Evolutionary conservation across 1,139 yeast species (phyloP).

Genomic region (Sugiyamaella novakii): DNA sequence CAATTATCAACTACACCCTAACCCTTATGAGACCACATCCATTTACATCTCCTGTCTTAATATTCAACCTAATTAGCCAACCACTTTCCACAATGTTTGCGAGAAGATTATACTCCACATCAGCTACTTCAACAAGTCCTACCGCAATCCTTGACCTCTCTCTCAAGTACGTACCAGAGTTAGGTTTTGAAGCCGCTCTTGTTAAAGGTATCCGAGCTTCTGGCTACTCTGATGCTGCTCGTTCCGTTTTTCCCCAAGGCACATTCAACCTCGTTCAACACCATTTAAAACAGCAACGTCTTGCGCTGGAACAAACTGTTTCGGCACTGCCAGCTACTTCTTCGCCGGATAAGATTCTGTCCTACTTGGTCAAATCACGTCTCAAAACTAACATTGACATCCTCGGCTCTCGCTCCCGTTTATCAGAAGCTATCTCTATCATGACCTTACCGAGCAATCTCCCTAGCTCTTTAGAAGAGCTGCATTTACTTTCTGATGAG

Average conservation of each 20-base stretch:
- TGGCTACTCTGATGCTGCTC: slow-evolving; percentile 68
- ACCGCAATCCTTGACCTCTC: slow-evolving; percentile 51
- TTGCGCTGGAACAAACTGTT: slow-evolving; percentile 30
- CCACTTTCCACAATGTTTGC: slow-evolving; percentile 6
- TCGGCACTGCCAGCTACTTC: background rate
- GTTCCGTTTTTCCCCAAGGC: slow-evolving; percentile 59
- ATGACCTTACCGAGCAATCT: slow-evolving; percentile 59
- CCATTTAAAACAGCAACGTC: slow-evolving; percentile 55
- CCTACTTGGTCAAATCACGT: slow-evolving; percentile 56
- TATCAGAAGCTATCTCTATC: slow-evolving; percentile 53
- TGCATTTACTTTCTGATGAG: slow-evolving; percentile 80
- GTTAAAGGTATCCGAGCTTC: slow-evolving; percentile 61
- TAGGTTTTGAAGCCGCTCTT: slow-evolving; percentile 71
- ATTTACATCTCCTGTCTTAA: no score
- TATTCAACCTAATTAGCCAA: no score
- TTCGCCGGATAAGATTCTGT: slow-evolving; percentile 9
- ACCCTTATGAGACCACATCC: no score
- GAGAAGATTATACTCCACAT: slow-evolving; percentile 18
- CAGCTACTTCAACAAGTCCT: slow-evolving; percentile 14
- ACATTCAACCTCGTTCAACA: slow-evolving; percentile 65
- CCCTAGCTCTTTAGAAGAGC: slow-evolving; percentile 57
- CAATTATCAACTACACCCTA: no score
- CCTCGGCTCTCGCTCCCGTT: slow-evolving; percentile 39
- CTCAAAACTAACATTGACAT: slow-evolving; percentile 60
- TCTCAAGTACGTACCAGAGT: slow-evolving; percentile 58